phyloP scores from a whole-genome alignment of 1,284 basidiomycete species.

The Leucoagaricus sp. region DNA sequence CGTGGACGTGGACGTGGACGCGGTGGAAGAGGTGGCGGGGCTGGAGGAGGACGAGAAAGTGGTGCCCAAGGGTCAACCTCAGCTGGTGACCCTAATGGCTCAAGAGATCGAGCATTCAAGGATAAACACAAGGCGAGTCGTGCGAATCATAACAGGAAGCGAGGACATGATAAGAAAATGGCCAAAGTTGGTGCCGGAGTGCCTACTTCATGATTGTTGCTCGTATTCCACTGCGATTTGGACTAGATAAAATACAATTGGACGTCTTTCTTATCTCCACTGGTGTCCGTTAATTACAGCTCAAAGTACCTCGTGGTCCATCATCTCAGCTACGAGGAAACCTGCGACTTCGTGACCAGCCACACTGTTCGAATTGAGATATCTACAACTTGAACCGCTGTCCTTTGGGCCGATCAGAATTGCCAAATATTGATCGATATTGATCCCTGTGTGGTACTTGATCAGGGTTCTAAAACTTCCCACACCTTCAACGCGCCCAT shows the following conservation, averaged over 20 bases:
- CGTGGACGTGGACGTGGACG: slow-evolving; percentile 33
- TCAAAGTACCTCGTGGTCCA: too few relatives aligned
- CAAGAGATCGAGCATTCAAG: slow-evolving; percentile 63
- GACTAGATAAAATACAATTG: not conserved
- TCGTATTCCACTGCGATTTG: too few relatives aligned
- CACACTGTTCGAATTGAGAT: too few relatives aligned
- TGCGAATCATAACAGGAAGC: slow-evolving; percentile 64
- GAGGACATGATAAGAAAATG: slow-evolving; percentile 81
- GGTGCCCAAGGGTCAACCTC: slow-evolving; percentile 36
- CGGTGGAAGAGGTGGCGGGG: slow-evolving; percentile 38
- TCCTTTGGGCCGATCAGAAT: too few relatives aligned
- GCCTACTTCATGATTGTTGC: not conserved
- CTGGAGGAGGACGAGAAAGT: slow-evolving; percentile 37
- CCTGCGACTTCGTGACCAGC: too few relatives aligned
- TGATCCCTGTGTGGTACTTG: not conserved
- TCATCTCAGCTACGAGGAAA: too few relatives aligned
- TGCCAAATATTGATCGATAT: too few relatives aligned
- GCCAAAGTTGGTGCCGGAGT: slow-evolving; percentile 44
- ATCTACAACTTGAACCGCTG: too few relatives aligned
- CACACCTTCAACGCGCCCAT: not conserved
- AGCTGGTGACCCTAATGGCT: slow-evolving; percentile 28
- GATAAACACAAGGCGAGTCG: slow-evolving; percentile 68
- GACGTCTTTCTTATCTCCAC: too few relatives aligned
- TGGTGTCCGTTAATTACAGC: too few relatives aligned
- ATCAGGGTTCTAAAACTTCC: not conserved